A percentile compares a stretch with the other conserved stretches of the same genome.
Evolutionary conservation across 78 protist genomes (phyloP).

Genomic region (Bodo saltans): DNA sequence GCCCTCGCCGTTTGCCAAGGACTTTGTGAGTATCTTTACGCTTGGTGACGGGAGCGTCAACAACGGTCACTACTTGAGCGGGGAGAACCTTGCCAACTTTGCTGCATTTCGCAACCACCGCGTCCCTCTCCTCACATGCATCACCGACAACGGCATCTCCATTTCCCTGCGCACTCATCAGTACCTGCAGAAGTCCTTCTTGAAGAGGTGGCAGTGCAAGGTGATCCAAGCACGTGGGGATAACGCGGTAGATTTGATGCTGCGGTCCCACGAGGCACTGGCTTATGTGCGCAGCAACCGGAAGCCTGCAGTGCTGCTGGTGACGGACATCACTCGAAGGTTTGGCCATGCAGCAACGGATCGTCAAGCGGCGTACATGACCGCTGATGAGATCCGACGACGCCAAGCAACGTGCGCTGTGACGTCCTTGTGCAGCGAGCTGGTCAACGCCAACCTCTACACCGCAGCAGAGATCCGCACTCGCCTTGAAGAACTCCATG

Average conservation of each 20-base stretch:
- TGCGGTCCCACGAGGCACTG: not conserved
- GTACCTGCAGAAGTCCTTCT: not conserved
- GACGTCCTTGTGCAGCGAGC: too few species aligned
- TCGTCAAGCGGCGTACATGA: constrained; percentile 39
- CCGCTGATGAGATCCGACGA: constrained; percentile 34
- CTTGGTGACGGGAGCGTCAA: constrained; percentile 58
- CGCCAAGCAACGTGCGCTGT: too few species aligned
- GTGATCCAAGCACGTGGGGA: constrained; percentile 23
- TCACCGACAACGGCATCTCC: constrained; percentile 49
- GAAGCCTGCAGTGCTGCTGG: constrained; percentile 17
- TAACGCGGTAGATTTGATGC: not conserved
- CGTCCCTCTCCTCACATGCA: constrained; percentile 44
- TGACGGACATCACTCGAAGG: constrained; percentile 31
- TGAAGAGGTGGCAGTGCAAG: not conserved
- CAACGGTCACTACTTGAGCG: constrained; percentile 39
- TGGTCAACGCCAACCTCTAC: too few species aligned
- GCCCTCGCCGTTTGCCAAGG: too few species aligned
- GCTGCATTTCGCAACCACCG: constrained; percentile 18
- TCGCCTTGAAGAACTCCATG: too few species aligned
- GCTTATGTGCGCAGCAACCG: not conserved
- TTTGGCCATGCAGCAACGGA: constrained; percentile 60
- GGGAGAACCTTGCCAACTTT: constrained; percentile 44
- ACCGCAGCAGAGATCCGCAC: too few species aligned
- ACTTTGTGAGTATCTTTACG: constrained; percentile 37
- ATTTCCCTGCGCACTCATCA: constrained; percentile 40